These are phyloP conservation scores for Cucumis sativus DNA, from an alignment of 306 rosid genomes.

Conservation along the genomic window DNA sequence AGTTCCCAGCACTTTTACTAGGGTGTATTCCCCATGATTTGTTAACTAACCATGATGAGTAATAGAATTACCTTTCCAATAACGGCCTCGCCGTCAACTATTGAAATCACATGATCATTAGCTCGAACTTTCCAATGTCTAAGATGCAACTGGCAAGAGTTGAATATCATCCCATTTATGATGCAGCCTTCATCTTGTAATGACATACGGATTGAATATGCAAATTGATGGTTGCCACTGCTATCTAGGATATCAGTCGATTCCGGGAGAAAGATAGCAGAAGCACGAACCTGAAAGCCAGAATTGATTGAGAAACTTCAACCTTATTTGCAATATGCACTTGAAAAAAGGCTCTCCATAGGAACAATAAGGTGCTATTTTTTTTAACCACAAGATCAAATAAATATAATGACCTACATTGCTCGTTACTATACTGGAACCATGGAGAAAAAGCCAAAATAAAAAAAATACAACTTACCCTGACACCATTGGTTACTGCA, in stretches of 20 bases:
- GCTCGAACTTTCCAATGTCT: slow-evolving; percentile 74
- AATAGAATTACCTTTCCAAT: slow-evolving; percentile 50
- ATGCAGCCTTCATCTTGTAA: slow-evolving; percentile 56
- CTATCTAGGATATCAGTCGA: slow-evolving; percentile 19
- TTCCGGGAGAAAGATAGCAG: slow-evolving; percentile 71
- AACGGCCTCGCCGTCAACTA: slow-evolving; percentile 61
- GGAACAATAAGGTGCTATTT: too few species aligned
- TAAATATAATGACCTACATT: background rate
- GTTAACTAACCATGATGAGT: background rate
- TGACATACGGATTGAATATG: slow-evolving; percentile 80
- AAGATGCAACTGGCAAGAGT: slow-evolving; percentile 60
- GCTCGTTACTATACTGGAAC: background rate
- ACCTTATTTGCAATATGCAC: background rate
- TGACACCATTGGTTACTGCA: slow-evolving; percentile 65
- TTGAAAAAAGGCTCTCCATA: background rate
- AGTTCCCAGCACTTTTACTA: background rate
- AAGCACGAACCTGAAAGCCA: slow-evolving; percentile 55
- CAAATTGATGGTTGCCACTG: slow-evolving; percentile 28
- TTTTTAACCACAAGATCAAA: background rate
- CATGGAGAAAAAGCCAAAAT: background rate
- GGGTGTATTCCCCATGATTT: background rate
- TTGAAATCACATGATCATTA: slow-evolving; percentile 28
- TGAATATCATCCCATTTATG: slow-evolving; percentile 41
- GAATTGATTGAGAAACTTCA: background rate
- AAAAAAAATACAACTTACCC: slow-evolving; percentile 29